Conservation (phyloP, 768 basidiomycete species). For the Steccherinum ochraceum region DNA sequence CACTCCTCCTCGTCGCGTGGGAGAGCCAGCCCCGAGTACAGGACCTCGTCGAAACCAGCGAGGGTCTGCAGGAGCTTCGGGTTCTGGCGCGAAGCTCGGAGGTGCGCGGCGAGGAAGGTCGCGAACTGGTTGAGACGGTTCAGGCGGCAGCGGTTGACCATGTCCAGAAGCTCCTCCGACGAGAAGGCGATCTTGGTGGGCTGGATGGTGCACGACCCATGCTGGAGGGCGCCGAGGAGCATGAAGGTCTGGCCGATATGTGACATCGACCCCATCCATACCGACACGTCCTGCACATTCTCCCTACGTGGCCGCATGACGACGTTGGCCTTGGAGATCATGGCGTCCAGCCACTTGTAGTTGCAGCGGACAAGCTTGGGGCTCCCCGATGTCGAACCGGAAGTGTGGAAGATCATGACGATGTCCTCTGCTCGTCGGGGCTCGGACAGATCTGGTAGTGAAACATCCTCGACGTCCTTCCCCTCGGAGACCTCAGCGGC, state of each 20-base stretch:
- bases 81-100: conserved; percentile 53
- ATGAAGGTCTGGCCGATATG: conserved; percentile 76
- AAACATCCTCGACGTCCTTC: conserved; percentile 27
- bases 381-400: conserved; percentile 78
- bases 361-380: conserved; percentile 74
- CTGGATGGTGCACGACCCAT: conserved; percentile 68
- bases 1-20: conserved; percentile 65
- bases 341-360: conserved; percentile 59
- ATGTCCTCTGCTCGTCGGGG: conserved; percentile 33
- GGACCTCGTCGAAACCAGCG: conserved; percentile 50
- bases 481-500: conserved; percentile 35
- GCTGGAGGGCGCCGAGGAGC: conserved; percentile 65
- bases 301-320: conserved; percentile 42
- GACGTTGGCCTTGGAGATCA: conserved; percentile 52
- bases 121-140: conserved; percentile 76
- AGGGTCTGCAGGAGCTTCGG: conserved; percentile 56
- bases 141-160: conserved; percentile 60
- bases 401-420: conserved; percentile 73
- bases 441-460: conserved; percentile 37
- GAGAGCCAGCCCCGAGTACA: conserved; percentile 62
- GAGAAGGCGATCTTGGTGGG: conserved; percentile 61
- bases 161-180: conserved; percentile 62
- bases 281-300: conserved; percentile 59
- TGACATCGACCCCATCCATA: conserved; percentile 82
- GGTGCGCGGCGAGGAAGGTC: conserved; percentile 58